A percentile compares a stretch with the other conserved stretches of the same genome.
Conservation (phyloP, 2,329 filamentous ascomycete species). For the Myriosclerotinia curreyana region DNA sequence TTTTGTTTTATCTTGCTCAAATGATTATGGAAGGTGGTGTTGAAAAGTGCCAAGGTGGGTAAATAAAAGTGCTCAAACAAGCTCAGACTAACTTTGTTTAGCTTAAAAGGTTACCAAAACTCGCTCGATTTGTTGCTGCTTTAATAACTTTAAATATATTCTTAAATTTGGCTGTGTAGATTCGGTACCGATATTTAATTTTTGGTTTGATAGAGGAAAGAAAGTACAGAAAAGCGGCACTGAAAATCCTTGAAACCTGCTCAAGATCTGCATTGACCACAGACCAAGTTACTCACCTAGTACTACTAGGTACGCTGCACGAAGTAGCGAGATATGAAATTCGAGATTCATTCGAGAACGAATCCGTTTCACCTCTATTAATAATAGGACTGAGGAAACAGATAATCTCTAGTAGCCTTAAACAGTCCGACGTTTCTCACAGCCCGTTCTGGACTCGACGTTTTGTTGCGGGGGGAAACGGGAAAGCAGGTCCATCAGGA, state of each 20-base stretch:
- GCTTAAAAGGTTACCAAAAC: neutral
- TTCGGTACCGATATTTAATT: neutral
- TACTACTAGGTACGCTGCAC: neutral
- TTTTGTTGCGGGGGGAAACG: neutral
- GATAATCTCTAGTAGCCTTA: neutral
- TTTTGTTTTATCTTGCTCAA: slow-evolving; percentile 17
- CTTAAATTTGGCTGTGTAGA: too few relatives aligned
- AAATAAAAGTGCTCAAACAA: slow-evolving; percentile 22
- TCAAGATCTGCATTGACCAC: neutral
- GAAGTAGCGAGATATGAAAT: neutral
- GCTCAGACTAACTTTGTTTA: slow-evolving; percentile 13
- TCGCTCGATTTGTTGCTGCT: neutral
- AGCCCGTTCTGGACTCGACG: slow-evolving; percentile 5
- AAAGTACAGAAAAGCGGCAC: neutral
- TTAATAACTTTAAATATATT: neutral
- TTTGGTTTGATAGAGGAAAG: neutral
- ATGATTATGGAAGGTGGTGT: neutral
- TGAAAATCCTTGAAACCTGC: neutral
- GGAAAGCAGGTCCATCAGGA: neutral
- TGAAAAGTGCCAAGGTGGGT: slow-evolving; percentile 10
- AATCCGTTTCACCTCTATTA: too few relatives aligned
- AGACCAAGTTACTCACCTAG: too few relatives aligned
- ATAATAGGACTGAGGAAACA: neutral
- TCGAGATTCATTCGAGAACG: neutral
- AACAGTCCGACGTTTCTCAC: neutral